Base-by-base conservation (phyloP, 257 asterid genomes). In the Apocynum venetum region DNA sequence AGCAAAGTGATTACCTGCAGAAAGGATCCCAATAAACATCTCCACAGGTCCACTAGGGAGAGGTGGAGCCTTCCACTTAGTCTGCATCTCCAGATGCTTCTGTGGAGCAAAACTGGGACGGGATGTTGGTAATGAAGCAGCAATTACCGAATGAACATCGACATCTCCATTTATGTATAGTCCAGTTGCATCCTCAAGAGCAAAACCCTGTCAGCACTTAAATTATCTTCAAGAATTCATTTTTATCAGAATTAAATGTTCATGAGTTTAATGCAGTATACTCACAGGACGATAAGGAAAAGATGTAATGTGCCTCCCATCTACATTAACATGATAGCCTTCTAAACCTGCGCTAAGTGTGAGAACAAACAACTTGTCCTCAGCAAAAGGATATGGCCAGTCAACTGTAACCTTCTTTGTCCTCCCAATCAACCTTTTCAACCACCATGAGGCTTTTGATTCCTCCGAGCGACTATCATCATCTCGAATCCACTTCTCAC, bases 401-500 rank as follows among this genome's bases (percentile, higher is more conserved):
- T 94, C 95, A 79, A 91, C 85, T 14, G 90, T 74, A 71, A 95
- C 96, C 89, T 87, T 89, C 86, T 88, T 91, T 76, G 95, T 89
- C 83, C 89, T 93, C 83, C 98, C 97, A 80, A 95, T 89, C 80
- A 95, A 85, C 88, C 98, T 90, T 79, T 91, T 92, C 78, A 92
- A 82, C 98, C 98, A 95, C 98, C 98, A 95, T 12, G 85, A 82
- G 57, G 95, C 83, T 84, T 89, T 92, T 75, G 96, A 90, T 87
- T 89, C 96, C 82, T 91, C 96, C 14, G 94, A 78, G 83, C 83
- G 91, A 76, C 87, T 85, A 73, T 91, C 93, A 78, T 91, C 91
- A 84, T 89, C 93, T 15, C 94, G 95, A 49, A 90, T 95, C 98
- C 98, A 95, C 87, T 89, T 95, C 90, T 95, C 98, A 80, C 98